Conservation (phyloP, 768 basidiomycete species). For the Goffeauzyma gilvescens region DNA sequence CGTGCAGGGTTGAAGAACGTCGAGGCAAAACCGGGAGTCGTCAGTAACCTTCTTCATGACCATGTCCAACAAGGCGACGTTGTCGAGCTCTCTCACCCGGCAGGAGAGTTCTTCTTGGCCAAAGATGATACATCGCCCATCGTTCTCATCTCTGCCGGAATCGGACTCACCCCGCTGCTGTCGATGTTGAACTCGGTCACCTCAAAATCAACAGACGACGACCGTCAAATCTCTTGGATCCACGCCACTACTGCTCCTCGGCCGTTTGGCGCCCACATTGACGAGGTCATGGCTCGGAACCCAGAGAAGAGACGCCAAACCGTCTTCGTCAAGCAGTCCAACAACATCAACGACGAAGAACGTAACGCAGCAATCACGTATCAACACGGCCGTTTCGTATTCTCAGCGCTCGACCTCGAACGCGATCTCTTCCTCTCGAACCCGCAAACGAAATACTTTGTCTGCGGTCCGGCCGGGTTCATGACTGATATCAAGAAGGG, state of each 20-base stretch:
- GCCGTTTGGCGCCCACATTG: conserved; percentile 9
- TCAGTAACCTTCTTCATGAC: conserved; percentile 12
- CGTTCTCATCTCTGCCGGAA: conserved; percentile 13
- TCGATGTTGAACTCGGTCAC: conserved; percentile 14
- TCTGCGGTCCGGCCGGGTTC: conserved; percentile 13
- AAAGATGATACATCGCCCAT: conserved; percentile 3
- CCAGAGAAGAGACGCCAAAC: no score
- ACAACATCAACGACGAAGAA: background rate
- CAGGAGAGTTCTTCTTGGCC: conserved; percentile 12
- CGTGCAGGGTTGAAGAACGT: conserved; percentile 1
- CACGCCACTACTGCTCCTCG: conserved; percentile 6
- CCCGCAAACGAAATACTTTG: conserved; percentile 8
- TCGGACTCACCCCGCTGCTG: conserved; percentile 12
- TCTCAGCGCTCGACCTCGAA: conserved; percentile 2
- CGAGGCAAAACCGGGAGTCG: conserved; percentile 1
- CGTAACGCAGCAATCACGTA: conserved; percentile 7
- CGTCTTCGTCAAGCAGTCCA: conserved; percentile 7
- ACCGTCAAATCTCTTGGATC: conserved; percentile 9
- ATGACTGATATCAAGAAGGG: conserved; percentile 9
- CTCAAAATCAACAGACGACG: background rate
- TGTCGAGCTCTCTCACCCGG: conserved; percentile 11
- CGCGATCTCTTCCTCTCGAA: conserved; percentile 7
- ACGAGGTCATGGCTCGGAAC: background rate
- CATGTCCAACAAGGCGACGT: conserved; percentile 10
- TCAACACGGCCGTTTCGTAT: conserved; percentile 7